Evolutionary conservation across 179 eudicot genomes (phyloP).

Genomic region (Silene vulgaris): DNA sequence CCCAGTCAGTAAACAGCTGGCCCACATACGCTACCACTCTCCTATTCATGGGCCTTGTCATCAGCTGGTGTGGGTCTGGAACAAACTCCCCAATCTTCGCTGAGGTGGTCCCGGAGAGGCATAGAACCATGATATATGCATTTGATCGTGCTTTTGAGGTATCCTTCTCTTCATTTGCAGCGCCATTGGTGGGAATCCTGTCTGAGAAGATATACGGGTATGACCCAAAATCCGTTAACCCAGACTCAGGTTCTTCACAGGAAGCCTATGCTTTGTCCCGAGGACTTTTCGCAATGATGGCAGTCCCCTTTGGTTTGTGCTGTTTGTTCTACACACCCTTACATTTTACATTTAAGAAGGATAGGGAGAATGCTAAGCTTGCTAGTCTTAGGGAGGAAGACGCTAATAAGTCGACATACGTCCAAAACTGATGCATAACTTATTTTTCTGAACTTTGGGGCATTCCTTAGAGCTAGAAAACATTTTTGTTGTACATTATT

Average conservation of each 20-base stretch:
- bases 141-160: slow-evolving; percentile 91
- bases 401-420: slow-evolving; percentile 5
- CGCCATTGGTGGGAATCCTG: slow-evolving; percentile 84
- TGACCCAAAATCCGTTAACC: slow-evolving; percentile 54
- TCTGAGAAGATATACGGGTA: slow-evolving; percentile 88
- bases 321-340: slow-evolving; percentile 70
- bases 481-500: not conserved
- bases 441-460: not conserved
- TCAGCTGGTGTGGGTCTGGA: slow-evolving; percentile 81
- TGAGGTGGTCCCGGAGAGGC: slow-evolving; percentile 77
- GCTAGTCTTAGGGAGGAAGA: slow-evolving; percentile 48
- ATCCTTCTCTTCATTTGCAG: slow-evolving; percentile 88
- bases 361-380: slow-evolving; percentile 59
- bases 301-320: slow-evolving; percentile 78
- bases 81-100: slow-evolving; percentile 87
- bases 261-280: slow-evolving; percentile 81
- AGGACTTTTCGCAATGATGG: slow-evolving; percentile 88
- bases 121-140: slow-evolving; percentile 93
- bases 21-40: slow-evolving; percentile 52
- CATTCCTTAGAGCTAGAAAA: slow-evolving; percentile 5
- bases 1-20: slow-evolving; percentile 57
- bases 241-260: slow-evolving; percentile 45
- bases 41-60: slow-evolving; percentile 76
- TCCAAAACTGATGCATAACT: not conserved
- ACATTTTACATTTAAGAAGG: slow-evolving; percentile 57